phyloP scores from a whole-genome alignment of 1,284 basidiomycete genomes.

The Fomitopsis betulina region DNA sequence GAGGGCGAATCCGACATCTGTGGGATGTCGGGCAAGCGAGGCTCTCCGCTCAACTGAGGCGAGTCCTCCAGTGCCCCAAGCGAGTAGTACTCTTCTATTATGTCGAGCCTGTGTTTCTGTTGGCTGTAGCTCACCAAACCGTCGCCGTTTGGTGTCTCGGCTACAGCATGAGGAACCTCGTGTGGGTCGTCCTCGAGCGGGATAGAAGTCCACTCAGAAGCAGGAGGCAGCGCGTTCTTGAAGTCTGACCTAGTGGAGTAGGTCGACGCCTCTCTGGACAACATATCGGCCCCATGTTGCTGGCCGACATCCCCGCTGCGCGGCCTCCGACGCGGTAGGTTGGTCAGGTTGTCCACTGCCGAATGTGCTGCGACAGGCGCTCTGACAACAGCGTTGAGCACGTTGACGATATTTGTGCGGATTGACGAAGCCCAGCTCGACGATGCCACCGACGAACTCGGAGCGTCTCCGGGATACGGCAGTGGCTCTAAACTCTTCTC shows the following conservation, averaged over 20 bases:
- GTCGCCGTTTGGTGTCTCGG: background rate
- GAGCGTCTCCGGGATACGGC: constrained; percentile 17
- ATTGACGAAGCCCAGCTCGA: constrained; percentile 29
- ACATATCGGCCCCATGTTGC: background rate
- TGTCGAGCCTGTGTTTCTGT: background rate
- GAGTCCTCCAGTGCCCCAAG: background rate
- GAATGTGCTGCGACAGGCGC: constrained; percentile 3
- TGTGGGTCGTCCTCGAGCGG: constrained; percentile 13
- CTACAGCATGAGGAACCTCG: background rate
- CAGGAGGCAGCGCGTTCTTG: background rate
- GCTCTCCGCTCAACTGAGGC: constrained; percentile 7
- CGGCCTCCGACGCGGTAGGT: constrained; percentile 11
- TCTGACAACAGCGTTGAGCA: constrained; percentile 29
- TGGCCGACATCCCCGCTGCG: background rate
- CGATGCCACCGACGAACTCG: background rate
- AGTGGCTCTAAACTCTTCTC: constrained; percentile 11
- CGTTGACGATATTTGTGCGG: constrained; percentile 31
- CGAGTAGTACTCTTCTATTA: constrained; percentile 18
- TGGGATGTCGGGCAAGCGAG: constrained; percentile 18
- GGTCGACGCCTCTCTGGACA: constrained; percentile 14
- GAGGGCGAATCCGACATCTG: constrained; percentile 20
- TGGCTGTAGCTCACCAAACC: background rate
- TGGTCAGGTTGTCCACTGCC: constrained; percentile 13
- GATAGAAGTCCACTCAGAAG: background rate
- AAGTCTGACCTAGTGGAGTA: constrained; percentile 21